phyloP scores from a whole-genome alignment of 2,329 filamentous ascomycete species.

The Arthrobotrys musiformis region DNA sequence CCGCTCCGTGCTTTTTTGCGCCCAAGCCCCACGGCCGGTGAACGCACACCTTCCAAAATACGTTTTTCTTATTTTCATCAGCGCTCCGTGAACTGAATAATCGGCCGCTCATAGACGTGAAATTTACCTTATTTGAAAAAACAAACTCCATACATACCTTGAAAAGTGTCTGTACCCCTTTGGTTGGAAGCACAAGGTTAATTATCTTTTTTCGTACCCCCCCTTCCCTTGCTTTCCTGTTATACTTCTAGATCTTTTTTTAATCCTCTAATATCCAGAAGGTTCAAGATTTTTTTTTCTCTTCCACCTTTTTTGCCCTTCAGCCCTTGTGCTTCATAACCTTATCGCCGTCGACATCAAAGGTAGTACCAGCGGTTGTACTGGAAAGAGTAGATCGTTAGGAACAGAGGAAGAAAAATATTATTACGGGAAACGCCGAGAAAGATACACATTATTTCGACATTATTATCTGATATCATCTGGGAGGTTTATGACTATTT shows the following conservation, averaged over 20 bases:
- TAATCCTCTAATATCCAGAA: slow-evolving; percentile 41
- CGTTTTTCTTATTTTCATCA: slow-evolving; percentile 40
- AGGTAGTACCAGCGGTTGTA: slow-evolving; percentile 52
- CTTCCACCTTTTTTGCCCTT: slow-evolving; percentile 2
- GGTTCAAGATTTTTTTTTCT: slow-evolving; percentile 31
- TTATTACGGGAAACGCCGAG: slow-evolving; percentile 13
- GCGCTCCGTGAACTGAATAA: slow-evolving; percentile 27
- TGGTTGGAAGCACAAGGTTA: slow-evolving; percentile 54
- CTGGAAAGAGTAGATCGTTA: slow-evolving; percentile 17
- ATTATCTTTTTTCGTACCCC: slow-evolving; percentile 41
- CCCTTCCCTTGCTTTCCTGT: slow-evolving; percentile 29
- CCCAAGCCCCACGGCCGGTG: slow-evolving; percentile 54
- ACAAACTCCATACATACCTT: slow-evolving; percentile 33
- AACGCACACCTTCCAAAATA: slow-evolving; percentile 30
- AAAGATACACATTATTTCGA: slow-evolving; percentile 15
- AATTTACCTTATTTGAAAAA: slow-evolving; percentile 53
- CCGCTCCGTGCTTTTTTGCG: slow-evolving; percentile 36
- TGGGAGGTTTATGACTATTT: slow-evolving; percentile 23
- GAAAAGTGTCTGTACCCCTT: slow-evolving; percentile 43
- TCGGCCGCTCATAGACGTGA: slow-evolving; percentile 46
- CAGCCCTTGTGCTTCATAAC: slow-evolving; percentile 36
- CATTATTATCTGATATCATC: slow-evolving; percentile 4
- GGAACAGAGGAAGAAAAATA: background rate
- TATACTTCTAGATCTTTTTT: slow-evolving; percentile 43
- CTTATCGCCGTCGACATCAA: slow-evolving; percentile 53